phyloP scores from a whole-genome alignment of 371 early-diverging fungal genomes.

The Catenaria anguillulae region DNA sequence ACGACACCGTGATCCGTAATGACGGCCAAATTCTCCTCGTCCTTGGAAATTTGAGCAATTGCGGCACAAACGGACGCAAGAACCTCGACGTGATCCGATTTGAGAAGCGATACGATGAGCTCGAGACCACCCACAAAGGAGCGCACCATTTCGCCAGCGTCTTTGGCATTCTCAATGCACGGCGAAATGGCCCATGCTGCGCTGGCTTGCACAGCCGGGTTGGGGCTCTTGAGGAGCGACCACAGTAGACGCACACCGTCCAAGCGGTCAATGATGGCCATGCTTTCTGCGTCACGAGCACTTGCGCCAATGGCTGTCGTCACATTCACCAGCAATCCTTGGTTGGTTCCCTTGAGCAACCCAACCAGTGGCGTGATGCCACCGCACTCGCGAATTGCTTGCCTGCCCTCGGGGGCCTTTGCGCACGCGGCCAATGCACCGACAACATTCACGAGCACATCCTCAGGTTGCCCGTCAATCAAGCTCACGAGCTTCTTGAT shows the following conservation, averaged over 20 bases:
- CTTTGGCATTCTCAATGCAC: conserved; percentile 43
- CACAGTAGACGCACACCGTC: conserved; percentile 44
- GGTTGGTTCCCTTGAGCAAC: conserved; percentile 39
- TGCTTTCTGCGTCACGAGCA: conserved; percentile 34
- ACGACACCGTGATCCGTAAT: conserved; percentile 49
- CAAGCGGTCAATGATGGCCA: conserved; percentile 36
- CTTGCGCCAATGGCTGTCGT: conserved; percentile 40
- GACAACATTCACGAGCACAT: conserved; percentile 41
- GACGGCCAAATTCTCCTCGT: conserved; percentile 46
- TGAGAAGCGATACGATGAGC: conserved; percentile 39
- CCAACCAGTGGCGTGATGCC: conserved; percentile 40
- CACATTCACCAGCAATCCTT: conserved; percentile 34
- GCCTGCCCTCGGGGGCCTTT: conserved; percentile 34
- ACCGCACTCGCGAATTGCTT: conserved; percentile 28
- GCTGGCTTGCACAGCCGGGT: conserved; percentile 34
- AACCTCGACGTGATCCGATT: conserved; percentile 33
- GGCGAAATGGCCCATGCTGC: conserved; percentile 48
- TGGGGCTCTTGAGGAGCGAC: conserved; percentile 36
- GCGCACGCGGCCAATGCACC: conserved; percentile 43
- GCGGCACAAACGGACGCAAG: conserved; percentile 40
- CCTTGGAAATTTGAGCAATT: conserved; percentile 44
- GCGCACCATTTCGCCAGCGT: conserved; percentile 45
- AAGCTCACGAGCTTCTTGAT: conserved; percentile 40
- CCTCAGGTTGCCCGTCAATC: conserved; percentile 44
- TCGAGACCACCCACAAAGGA: conserved; percentile 46